These are phyloP conservation scores for Salicornia ramosissima DNA, from an alignment of 148 eudicot genomes.

Conservation along the genomic window DNA sequence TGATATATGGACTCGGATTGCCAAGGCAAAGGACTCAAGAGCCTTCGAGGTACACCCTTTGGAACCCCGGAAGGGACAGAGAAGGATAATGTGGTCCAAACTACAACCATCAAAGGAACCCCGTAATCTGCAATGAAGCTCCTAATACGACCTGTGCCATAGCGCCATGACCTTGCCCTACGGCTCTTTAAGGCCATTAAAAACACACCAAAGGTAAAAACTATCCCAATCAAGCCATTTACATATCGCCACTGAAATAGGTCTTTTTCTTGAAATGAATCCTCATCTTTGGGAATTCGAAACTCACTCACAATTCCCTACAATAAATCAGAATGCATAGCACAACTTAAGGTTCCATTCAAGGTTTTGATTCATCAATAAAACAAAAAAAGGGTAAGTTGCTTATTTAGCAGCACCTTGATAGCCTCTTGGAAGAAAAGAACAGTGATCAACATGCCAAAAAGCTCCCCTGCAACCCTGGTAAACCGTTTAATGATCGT, in stretches of 20 bases:
- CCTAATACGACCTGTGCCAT: slow-evolving; percentile 62
- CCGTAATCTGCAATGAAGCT: slow-evolving; percentile 88
- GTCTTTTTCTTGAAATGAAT: slow-evolving; percentile 25
- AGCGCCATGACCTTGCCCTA: slow-evolving; percentile 67
- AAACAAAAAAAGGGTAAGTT: too few relatives aligned
- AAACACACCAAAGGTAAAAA: slow-evolving; percentile 62
- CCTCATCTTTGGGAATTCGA: slow-evolving; percentile 31
- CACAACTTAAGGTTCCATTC: neutral
- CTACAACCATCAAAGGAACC: slow-evolving; percentile 73
- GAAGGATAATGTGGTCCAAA: slow-evolving; percentile 73
- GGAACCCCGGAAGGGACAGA: slow-evolving; percentile 53
- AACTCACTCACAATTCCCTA: slow-evolving; percentile 63
- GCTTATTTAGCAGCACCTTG: slow-evolving; percentile 34
- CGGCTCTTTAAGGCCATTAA: slow-evolving; percentile 52
- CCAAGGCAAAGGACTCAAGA: slow-evolving; percentile 80
- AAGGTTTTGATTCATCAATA: neutral
- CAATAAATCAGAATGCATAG: neutral
- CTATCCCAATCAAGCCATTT: slow-evolving; percentile 63
- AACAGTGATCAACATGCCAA: slow-evolving; percentile 64
- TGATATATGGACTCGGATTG: slow-evolving; percentile 55
- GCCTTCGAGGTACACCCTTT: slow-evolving; percentile 77
- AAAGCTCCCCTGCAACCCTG: slow-evolving; percentile 63
- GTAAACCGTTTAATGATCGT: slow-evolving; percentile 54
- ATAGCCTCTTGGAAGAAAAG: slow-evolving; percentile 73
- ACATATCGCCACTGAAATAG: slow-evolving; percentile 60